Evolutionary conservation across 2,329 filamentous ascomycete species (phyloP).

Genomic region (Alternaria angustiovoidea): DNA sequence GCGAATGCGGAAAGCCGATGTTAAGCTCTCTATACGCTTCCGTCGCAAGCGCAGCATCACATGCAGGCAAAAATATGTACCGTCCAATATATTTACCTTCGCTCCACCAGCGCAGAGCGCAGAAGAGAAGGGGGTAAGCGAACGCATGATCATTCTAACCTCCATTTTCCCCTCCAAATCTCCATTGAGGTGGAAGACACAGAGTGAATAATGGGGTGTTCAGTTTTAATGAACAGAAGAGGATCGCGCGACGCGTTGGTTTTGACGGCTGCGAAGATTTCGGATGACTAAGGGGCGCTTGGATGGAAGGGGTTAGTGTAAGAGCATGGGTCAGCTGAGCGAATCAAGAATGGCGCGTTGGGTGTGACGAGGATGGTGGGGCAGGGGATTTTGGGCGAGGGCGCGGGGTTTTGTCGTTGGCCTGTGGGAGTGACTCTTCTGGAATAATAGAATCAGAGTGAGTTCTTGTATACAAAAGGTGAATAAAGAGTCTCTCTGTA

Average conservation of each 20-base stretch:
- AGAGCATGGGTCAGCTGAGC: neutral
- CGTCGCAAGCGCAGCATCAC: neutral
- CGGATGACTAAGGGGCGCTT: constrained; percentile 39
- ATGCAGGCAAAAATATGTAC: constrained; percentile 43
- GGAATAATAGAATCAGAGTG: constrained; percentile 2
- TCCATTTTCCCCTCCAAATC: constrained; percentile 73
- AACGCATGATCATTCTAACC: constrained; percentile 62
- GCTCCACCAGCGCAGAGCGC: constrained; percentile 49
- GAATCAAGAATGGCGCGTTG: constrained; percentile 30
- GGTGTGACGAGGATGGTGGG: constrained; percentile 25
- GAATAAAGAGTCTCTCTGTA: neutral
- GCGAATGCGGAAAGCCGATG: neutral
- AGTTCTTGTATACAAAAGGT: constrained; percentile 5
- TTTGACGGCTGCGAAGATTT: constrained; percentile 23
- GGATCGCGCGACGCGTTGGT: constrained; percentile 24
- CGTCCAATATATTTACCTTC: constrained; percentile 58
- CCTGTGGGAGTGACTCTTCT: constrained; percentile 22
- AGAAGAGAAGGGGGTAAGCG: constrained; percentile 67
- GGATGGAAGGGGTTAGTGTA: constrained; percentile 8
- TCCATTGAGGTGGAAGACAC: constrained; percentile 65
- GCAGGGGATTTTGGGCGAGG: constrained; percentile 24
- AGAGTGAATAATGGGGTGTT: constrained; percentile 70
- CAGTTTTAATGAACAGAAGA: constrained; percentile 49
- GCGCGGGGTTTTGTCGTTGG: constrained; percentile 19
- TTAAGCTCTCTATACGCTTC: neutral